Conservation (phyloP, 2,329 filamentous ascomycete genomes). For the Aspergillus udagawae region DNA sequence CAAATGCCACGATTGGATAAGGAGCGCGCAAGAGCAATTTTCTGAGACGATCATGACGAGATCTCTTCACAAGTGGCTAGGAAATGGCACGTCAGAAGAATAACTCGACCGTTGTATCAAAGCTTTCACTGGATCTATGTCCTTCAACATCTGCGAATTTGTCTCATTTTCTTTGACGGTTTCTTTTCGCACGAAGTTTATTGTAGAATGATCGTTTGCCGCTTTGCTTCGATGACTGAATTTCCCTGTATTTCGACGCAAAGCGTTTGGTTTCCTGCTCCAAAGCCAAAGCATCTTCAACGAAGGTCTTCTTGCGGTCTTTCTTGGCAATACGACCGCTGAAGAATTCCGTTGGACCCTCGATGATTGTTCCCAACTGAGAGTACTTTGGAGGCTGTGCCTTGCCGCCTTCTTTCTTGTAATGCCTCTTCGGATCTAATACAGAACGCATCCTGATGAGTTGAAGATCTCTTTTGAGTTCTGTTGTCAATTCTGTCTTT, state of each 20-base stretch:
- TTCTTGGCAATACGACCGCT: constrained; percentile 77
- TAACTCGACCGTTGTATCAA: background rate
- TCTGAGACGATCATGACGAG: background rate
- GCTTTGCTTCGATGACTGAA: constrained; percentile 76
- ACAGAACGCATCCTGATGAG: constrained; percentile 84
- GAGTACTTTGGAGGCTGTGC: constrained; percentile 73
- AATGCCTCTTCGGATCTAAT: constrained; percentile 82
- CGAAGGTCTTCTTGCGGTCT: constrained; percentile 79
- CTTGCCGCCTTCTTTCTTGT: constrained; percentile 79
- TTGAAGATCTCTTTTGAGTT: constrained; percentile 85
- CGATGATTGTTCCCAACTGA: constrained; percentile 81
- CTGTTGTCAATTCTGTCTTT: constrained; percentile 74
- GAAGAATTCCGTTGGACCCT: constrained; percentile 84
- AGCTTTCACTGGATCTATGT: background rate
- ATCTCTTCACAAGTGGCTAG: background rate
- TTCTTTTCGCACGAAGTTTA: constrained; percentile 61
- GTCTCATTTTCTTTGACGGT: constrained; percentile 22
- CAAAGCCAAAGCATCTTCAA: constrained; percentile 73
- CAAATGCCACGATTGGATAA: background rate
- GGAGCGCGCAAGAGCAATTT: background rate
- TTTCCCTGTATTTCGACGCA: constrained; percentile 80
- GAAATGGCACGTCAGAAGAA: background rate
- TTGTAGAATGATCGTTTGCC: constrained; percentile 91
- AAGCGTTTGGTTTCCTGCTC: constrained; percentile 68
- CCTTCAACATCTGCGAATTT: background rate